Evolutionary conservation across 1,139 yeast genomes (phyloP).

Genomic region (Hemisphaericaspora subhashii): DNA sequence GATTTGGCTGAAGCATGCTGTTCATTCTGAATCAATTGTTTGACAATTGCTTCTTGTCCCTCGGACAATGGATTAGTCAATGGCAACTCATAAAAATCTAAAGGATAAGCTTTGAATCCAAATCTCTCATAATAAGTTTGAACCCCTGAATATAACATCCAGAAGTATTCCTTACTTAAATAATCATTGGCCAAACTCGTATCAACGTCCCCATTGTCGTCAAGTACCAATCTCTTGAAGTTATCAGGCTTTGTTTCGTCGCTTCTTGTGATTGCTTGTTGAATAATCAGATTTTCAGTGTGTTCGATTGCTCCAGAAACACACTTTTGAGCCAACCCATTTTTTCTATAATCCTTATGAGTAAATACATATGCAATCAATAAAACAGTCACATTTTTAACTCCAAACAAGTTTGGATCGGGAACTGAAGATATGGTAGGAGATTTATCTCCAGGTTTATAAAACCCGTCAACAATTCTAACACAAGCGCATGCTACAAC

Average conservation of each 20-base stretch:
- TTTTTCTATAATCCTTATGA: constrained; percentile 24
- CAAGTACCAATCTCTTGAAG: constrained; percentile 33
- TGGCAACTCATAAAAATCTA: constrained; percentile 38
- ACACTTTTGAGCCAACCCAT: constrained; percentile 33
- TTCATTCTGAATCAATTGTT: constrained; percentile 9
- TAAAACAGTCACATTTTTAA: constrained; percentile 29
- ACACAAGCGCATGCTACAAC: constrained; percentile 31
- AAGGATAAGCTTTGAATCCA: constrained; percentile 41
- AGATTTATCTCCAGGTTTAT: constrained; percentile 32
- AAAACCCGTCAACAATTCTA: constrained; percentile 28
- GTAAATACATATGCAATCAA: constrained; percentile 32
- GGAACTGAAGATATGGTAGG: constrained; percentile 32
- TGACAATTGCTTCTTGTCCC: constrained; percentile 22
- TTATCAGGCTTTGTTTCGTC: constrained; percentile 25
- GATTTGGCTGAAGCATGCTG: constrained; percentile 4
- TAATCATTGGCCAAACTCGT: constrained; percentile 33
- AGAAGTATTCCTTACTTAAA: constrained; percentile 37
- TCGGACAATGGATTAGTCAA: constrained; percentile 18
- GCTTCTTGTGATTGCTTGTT: constrained; percentile 24
- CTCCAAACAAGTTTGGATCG: constrained; percentile 36
- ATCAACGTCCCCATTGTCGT: constrained; percentile 31
- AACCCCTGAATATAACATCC: constrained; percentile 41
- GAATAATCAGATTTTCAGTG: constrained; percentile 32
- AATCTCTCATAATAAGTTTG: constrained; percentile 34
- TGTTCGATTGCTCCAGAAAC: constrained; percentile 29